A percentile compares a stretch with the other conserved stretches of the same genome.
Conservation (phyloP, 768 basidiomycete species). For the Naganishia randhawae region DNA sequence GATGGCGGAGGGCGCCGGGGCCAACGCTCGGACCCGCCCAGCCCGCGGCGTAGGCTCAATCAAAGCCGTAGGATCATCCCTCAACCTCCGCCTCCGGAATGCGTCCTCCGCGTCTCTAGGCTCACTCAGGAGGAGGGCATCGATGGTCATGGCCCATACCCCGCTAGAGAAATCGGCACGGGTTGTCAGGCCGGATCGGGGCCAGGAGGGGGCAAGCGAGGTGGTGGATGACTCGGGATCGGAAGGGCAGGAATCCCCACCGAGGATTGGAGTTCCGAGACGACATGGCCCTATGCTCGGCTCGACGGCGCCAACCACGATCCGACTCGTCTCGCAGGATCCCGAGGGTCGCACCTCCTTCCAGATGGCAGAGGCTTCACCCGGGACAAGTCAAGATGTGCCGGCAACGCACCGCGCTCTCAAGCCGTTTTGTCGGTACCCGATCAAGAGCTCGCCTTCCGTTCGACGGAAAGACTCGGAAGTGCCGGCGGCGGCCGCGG, state of each 20-base stretch:
- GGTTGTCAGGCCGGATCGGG: background rate
- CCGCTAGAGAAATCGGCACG: background rate
- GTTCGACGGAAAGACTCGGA: background rate
- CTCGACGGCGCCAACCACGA: constrained; percentile 2
- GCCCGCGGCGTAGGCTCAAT: constrained; percentile 1
- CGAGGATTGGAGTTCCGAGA: background rate
- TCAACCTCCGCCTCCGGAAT: constrained; percentile 8
- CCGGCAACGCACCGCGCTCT: background rate
- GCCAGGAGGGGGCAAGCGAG: background rate
- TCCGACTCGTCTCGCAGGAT: background rate
- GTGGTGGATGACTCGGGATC: background rate
- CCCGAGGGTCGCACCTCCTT: too few relatives aligned
- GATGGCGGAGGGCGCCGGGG: background rate
- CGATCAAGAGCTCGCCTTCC: background rate
- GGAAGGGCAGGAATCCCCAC: background rate
- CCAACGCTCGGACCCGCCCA: background rate
- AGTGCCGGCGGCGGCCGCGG: background rate
- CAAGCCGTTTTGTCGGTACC: constrained; percentile 6
- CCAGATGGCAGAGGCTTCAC: too few relatives aligned
- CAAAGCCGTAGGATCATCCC: background rate
- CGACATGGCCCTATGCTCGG: constrained; percentile 13
- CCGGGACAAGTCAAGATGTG: background rate
- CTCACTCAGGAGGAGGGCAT: constrained; percentile 13
- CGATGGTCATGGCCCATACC: background rate
- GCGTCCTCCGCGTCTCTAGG: constrained; percentile 7